phyloP scores from a whole-genome alignment of 2,329 filamentous ascomycete species.

The Fonsecaea pugnacius region DNA sequence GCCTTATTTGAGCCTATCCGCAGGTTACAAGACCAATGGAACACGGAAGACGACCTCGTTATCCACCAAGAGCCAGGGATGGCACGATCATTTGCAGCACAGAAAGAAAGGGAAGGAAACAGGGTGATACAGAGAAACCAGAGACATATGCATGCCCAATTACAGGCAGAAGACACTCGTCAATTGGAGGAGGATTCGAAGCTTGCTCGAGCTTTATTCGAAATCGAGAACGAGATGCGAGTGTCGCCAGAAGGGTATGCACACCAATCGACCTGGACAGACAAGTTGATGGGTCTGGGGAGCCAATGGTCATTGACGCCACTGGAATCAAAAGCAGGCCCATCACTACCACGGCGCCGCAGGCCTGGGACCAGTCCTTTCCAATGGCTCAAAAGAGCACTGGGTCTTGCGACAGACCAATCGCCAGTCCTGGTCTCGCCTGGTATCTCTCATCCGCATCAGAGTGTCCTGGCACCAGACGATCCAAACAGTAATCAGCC shows the following conservation, averaged over 20 bases:
- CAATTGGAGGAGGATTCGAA: background rate
- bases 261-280: background rate
- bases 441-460: background rate
- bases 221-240: background rate
- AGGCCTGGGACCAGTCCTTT: background rate
- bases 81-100: background rate
- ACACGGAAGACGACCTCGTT: background rate
- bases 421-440: background rate
- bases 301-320: background rate
- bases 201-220: background rate
- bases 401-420: background rate
- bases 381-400: background rate
- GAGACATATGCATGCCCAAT: background rate
- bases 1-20: background rate
- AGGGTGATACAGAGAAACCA: background rate
- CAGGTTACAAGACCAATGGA: background rate
- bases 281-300: background rate
- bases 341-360: background rate
- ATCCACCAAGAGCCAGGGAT: background rate
- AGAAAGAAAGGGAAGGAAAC: background rate
- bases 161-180: background rate
- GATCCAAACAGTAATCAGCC: no score
- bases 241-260: background rate
- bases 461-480: background rate
- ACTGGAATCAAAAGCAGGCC: no score